Percentiles rank a stretch among this genome's conserved stretches.
Conservation (phyloP, 257 asterid species). For the Asclepias syriaca region DNA sequence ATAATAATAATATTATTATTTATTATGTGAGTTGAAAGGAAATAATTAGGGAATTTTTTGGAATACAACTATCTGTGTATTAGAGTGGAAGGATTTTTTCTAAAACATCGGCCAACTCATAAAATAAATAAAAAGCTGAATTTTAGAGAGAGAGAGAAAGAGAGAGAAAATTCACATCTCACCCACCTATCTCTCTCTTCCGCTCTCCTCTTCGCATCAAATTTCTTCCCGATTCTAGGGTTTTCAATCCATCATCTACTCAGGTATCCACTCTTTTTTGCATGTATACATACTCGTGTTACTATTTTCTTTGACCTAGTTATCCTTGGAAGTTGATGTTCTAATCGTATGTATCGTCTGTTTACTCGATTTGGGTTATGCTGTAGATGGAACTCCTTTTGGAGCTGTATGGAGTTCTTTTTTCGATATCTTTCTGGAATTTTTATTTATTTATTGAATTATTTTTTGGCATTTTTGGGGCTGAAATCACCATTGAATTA, state of each 20-base stretch:
- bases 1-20: too few species aligned
- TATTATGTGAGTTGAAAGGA: too few species aligned
- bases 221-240: slow-evolving; percentile 17
- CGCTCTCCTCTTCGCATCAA: not conserved
- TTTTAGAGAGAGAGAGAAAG: slow-evolving; percentile 5
- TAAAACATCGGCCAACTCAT: slow-evolving; percentile 1
- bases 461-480: not conserved
- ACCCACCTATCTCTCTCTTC: slow-evolving; percentile 21
- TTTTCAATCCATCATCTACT: slow-evolving; percentile 8
- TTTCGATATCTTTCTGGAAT: too few species aligned
- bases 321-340: not conserved
- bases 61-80: slow-evolving; percentile 1
- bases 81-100: slow-evolving; percentile 6
- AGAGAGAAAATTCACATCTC: slow-evolving; percentile 35
- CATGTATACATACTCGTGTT: not conserved
- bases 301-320: not conserved
- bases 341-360: not conserved
- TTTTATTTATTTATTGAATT: not conserved
- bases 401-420: not conserved
- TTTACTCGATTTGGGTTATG: not conserved
- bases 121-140: slow-evolving; percentile 3
- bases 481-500: not conserved
- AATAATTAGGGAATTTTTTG: too few species aligned
- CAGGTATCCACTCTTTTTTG: not conserved
- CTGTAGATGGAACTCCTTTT: not conserved